Percentiles rank a stretch among this genome's conserved stretches.
Evolutionary conservation across 768 basidiomycete species (phyloP).

Genomic region (Atractiella rhizophila): DNA sequence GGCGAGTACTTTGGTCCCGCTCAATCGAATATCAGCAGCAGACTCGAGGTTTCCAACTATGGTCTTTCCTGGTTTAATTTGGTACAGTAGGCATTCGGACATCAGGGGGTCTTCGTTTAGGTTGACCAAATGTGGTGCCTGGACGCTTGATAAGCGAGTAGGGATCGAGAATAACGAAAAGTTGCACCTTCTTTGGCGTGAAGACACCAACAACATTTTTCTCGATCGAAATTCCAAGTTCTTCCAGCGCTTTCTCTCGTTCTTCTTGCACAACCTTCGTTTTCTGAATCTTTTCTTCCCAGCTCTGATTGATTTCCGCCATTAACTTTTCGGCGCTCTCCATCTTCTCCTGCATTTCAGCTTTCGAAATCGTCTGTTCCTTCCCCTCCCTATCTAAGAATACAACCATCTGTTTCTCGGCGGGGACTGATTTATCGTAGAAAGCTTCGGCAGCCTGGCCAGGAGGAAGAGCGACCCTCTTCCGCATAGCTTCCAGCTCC

Average conservation of each 20-base stretch:
- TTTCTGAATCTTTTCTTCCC: slow-evolving; percentile 77
- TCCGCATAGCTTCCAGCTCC: slow-evolving; percentile 79
- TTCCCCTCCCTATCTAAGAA: slow-evolving; percentile 80
- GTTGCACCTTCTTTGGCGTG: slow-evolving; percentile 94
- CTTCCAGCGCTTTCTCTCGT: slow-evolving; percentile 88
- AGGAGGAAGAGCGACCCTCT: slow-evolving; percentile 56
- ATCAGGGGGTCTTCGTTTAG: slow-evolving; percentile 59
- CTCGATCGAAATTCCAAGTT: slow-evolving; percentile 90
- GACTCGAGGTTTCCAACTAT: slow-evolving; percentile 71
- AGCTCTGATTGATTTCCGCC: slow-evolving; percentile 77
- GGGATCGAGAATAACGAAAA: slow-evolving; percentile 49
- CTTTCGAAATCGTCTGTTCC: slow-evolving; percentile 85
- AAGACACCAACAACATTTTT: slow-evolving; percentile 91
- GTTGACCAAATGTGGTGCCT: slow-evolving; percentile 26
- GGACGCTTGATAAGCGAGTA: slow-evolving; percentile 11
- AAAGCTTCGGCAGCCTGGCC: slow-evolving; percentile 40
- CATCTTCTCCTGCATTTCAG: slow-evolving; percentile 90
- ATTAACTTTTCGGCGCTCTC: slow-evolving; percentile 84
- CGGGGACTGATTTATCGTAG: slow-evolving; percentile 68
- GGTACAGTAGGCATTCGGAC: slow-evolving; percentile 49
- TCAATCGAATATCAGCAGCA: slow-evolving; percentile 64
- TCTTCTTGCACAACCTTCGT: slow-evolving; percentile 90
- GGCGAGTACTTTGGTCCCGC: slow-evolving; percentile 68
- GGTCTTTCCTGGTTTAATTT: slow-evolving; percentile 62
- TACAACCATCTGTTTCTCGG: slow-evolving; percentile 82